Base-by-base conservation (phyloP, 768 basidiomycete genomes). In the Cystofilobasidium bisporidii region DNA sequence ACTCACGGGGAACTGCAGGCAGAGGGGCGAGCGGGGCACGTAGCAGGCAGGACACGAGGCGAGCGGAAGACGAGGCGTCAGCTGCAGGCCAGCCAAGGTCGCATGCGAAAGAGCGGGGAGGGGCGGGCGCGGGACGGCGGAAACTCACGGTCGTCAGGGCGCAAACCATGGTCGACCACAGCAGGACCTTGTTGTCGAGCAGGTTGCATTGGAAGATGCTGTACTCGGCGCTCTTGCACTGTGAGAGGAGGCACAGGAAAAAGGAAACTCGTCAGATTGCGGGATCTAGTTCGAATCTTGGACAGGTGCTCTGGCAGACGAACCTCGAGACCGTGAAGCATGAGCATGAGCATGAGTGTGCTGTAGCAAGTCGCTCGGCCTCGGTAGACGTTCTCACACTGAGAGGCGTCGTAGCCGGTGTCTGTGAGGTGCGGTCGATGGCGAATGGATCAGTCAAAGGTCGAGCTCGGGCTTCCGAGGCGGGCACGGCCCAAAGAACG, bases 291-390 rank as follows among this genome's bases (percentile, higher is more conserved):
- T n/a, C n/a, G n/a, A n/a, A n/a, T n/a, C n/a, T n/a, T n/a, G n/a
- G n/a, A n/a, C n/a, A n/a, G n/a, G n/a, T n/a, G n/a, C n/a, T n/a
- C n/a, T n/a, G n/a, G n/a, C n/a, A n/a, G 28, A 47, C 55, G 24
- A 14, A 57, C 36, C 28, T 58, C 40, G 36, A 43, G 33, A 6
- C 64, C 61, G 55, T 72, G 43, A 30, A 64, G 15, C 71, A 72
- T 72, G 65, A 76, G 72, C 56, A 73, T 72, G 75, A 79, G 77
- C 60, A 78, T 73, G 30, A 79, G 70, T 3, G 75, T 75, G 9
- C 78, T 73, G 62, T 78, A 80, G 18, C 76, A 76, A 2, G 78
- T 76, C 0, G 74, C 74, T 53, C 80, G 77, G 17, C 77, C 79
- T 26, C 75, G 73, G 73, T 76, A 80, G 12, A 80, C 77, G 38